A percentile compares a stretch with the other conserved stretches of the same genome.
Conservation (phyloP, 2,329 filamentous ascomycete species). For the Teratosphaeriaceae sp. region DNA sequence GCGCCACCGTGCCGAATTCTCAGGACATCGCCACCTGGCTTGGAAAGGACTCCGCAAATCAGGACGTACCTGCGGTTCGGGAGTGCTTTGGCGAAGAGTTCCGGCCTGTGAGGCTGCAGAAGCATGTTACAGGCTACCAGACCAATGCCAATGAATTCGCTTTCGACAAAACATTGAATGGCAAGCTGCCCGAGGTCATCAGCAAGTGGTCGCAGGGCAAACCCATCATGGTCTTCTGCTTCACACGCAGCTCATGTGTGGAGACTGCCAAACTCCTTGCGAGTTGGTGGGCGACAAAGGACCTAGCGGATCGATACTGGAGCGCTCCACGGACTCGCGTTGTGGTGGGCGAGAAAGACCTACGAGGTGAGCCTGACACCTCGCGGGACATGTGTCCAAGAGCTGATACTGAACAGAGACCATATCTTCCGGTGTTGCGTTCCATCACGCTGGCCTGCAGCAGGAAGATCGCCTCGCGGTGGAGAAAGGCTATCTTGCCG, state of each 20-base stretch:
- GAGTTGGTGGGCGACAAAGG: constrained; percentile 54
- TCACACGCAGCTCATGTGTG: constrained; percentile 64
- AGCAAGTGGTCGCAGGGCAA: constrained; percentile 61
- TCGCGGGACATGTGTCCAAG: not conserved
- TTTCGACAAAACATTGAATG: constrained; percentile 65
- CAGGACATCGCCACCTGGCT: constrained; percentile 76
- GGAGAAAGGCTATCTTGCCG: constrained; percentile 61
- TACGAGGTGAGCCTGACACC: constrained; percentile 44
- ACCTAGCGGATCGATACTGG: constrained; percentile 55
- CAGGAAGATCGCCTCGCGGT: constrained; percentile 56
- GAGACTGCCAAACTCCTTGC: constrained; percentile 61
- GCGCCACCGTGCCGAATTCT: constrained; percentile 78
- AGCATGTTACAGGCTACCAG: constrained; percentile 68
- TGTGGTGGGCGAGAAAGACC: constrained; percentile 50
- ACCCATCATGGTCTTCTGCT: constrained; percentile 78
- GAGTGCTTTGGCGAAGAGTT: constrained; percentile 75
- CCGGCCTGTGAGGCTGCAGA: constrained; percentile 68
- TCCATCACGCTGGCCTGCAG: constrained; percentile 74
- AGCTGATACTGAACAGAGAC: constrained; percentile 33
- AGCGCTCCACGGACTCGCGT: constrained; percentile 47
- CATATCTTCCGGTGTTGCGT: constrained; percentile 59
- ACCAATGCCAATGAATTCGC: constrained; percentile 62
- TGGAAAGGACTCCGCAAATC: constrained; percentile 55
- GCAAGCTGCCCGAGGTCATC: constrained; percentile 60
- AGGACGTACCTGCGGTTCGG: constrained; percentile 56